phyloP scores from a whole-genome alignment of 768 basidiomycete genomes.

The Suillus cothurnatus region DNA sequence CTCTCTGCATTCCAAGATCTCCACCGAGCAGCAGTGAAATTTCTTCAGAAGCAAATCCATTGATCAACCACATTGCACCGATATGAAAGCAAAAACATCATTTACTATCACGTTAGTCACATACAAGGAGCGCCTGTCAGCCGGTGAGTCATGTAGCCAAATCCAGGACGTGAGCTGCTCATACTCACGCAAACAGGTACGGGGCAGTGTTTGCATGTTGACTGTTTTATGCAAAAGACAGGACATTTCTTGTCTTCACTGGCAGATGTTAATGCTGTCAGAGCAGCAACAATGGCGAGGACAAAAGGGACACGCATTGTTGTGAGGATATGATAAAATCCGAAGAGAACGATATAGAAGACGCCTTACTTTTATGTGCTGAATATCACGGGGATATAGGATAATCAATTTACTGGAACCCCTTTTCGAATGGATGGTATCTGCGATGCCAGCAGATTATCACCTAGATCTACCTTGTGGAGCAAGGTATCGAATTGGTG shows the following conservation, averaged over 20 bases:
- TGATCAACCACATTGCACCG: background rate
- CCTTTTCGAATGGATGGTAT: background rate
- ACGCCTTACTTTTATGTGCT: background rate
- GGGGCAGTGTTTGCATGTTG: background rate
- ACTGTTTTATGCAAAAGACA: background rate
- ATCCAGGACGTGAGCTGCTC: background rate
- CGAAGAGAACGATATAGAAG: background rate
- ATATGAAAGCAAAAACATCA: background rate
- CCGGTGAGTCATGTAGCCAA: background rate
- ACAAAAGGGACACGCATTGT: background rate
- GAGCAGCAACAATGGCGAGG: background rate
- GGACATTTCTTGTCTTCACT: background rate
- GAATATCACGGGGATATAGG: background rate
- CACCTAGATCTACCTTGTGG: background rate
- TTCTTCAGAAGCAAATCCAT: background rate
- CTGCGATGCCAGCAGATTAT: background rate
- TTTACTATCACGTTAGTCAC: background rate
- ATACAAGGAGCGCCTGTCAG: background rate
- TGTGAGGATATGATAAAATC: background rate
- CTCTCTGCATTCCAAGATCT: background rate
- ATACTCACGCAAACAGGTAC: background rate
- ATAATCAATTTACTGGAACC: background rate
- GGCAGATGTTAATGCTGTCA: background rate
- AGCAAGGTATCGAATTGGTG: background rate
- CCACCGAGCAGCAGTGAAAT: background rate